Base-by-base conservation (phyloP, 1,284 basidiomycete genomes). In the Naganishia sp. region DNA sequence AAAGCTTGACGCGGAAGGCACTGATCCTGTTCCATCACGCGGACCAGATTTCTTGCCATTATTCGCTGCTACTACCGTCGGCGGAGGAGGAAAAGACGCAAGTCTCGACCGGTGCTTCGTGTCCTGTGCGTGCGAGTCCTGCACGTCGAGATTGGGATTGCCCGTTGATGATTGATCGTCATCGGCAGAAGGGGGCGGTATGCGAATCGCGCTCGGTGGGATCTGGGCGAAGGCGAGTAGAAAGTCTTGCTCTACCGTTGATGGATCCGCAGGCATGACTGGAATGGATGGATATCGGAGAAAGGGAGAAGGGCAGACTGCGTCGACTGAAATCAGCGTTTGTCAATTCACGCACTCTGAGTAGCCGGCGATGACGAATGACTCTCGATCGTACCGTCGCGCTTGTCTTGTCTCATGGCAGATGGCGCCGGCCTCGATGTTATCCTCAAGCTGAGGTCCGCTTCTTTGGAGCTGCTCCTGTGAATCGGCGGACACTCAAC, bases 181-280 rank as follows among this genome's bases (percentile, higher is more conserved):
- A 3, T 54, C 36, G 11, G 44, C 13, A 9, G 39, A 42, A 13
- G 44, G 50, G 21, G 59, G 45, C 46, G 63, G 63, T 9, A 68
- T 55, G 36, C 63, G 63, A 23, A 60, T 46, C 23, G 67, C 67
- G 21, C 64, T 43, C n/a, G 55, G 52, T 21, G 67, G 67, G 31
- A 68, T 61, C 13, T 68, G 67, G 18, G 63, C 57, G 56, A 64
- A 68, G 36, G 67, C 61, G 13, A 68, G 63, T 13, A 68, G 54
- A 31, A 55, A 65, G 55, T 65, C 63, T 36, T 57, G 45, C 45
- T 60, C 57, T 25, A 60, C 33, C 13, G 23, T 43, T 9, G 46
- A 48, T 21, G 36, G 44, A 2, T 31, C 25, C 36, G 36, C 7
- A 7, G 36, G 36, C 36, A 39, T 39, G 36, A 13, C 36, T 39